Evolutionary conservation across 257 asterid species (phyloP).

Genomic region (Solanum virginianum): DNA sequence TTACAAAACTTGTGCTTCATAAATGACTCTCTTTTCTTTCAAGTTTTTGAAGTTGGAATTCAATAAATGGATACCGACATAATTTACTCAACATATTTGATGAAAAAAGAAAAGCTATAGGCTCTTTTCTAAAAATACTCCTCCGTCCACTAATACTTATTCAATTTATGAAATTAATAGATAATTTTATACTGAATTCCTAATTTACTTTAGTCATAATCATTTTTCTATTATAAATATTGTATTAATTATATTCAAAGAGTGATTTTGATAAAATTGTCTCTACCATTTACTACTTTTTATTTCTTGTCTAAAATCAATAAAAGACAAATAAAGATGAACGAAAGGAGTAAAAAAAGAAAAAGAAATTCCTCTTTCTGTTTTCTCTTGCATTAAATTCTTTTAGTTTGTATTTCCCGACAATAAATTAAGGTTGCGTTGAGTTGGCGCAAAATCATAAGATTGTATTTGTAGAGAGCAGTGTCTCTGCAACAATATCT

Average conservation of each 20-base stretch:
- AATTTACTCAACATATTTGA: background rate
- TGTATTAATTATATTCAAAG: too few relatives aligned
- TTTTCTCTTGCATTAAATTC: background rate
- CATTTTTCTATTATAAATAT: too few relatives aligned
- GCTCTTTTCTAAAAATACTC: background rate
- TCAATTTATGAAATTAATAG: too few relatives aligned
- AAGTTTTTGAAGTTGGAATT: background rate
- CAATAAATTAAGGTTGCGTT: slow-evolving; percentile 28
- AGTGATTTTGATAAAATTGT: too few relatives aligned
- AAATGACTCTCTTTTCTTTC: background rate
- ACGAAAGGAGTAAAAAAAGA: background rate
- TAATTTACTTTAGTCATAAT: too few relatives aligned
- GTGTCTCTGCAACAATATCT: background rate
- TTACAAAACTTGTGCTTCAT: background rate
- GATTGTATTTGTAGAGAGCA: background rate
- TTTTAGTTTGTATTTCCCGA: slow-evolving; percentile 7
- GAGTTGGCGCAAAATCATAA: slow-evolving; percentile 21
- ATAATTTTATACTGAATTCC: too few relatives aligned
- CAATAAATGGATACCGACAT: background rate
- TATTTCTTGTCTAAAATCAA: too few relatives aligned
- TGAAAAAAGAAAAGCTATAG: background rate
- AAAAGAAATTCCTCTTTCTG: background rate
- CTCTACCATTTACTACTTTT: too few relatives aligned
- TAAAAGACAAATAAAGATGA: too few relatives aligned
- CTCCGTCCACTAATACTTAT: too few relatives aligned